Base-by-base conservation (phyloP, 805 yeast species). In the Brettanomyces naardenensis region DNA sequence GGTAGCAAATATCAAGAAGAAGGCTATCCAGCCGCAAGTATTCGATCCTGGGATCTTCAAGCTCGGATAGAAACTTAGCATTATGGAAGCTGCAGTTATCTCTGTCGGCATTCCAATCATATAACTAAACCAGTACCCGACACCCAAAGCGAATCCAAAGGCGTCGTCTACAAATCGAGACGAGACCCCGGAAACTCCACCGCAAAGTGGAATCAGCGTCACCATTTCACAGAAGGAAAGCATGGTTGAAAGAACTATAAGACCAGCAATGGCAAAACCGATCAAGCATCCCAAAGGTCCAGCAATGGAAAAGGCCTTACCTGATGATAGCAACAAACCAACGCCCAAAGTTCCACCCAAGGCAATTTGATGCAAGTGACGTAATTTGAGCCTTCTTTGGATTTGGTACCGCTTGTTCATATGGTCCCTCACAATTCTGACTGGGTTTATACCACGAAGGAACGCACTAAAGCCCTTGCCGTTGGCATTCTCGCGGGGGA, bases 291-390 rank as follows among this genome's bases (percentile, higher is more conserved):
- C 94, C 37, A 83, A 61, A 1, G 90, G 90, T 2, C 94, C 94
- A 2, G 84, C 81, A 14, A 78, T 76, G 15, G 78, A 67, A 37
- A 83, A 69, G 1, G 87, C 83, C 49, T 81, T 79, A 3, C 92
- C 89, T 5, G 82, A 73, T 31, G 79, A 75, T 19, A 83, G 59
- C 40, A 80, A 69, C 15, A 83, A 57, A 0, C 94, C 92, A 13
- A 83, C 90, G 1, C 92, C 92, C 4, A 83, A 56, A 0, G 89
- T 80, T 2, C 88, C 90, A 3, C 88, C 87, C 22, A 84, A 63
- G 0, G 89, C 83, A 33, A 83, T 78, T 78, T 82, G 80, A 51
- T 82, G 88, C 15, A 83, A 59, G 55, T 83, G 90, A 18, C 87
- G 60, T 21, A 77, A 75, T 38, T 70, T 69, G 31, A 83, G 61